Evolutionary conservation across 2,329 filamentous ascomycete genomes (phyloP).

Genomic region (Hymenoscyphus infarciens): DNA sequence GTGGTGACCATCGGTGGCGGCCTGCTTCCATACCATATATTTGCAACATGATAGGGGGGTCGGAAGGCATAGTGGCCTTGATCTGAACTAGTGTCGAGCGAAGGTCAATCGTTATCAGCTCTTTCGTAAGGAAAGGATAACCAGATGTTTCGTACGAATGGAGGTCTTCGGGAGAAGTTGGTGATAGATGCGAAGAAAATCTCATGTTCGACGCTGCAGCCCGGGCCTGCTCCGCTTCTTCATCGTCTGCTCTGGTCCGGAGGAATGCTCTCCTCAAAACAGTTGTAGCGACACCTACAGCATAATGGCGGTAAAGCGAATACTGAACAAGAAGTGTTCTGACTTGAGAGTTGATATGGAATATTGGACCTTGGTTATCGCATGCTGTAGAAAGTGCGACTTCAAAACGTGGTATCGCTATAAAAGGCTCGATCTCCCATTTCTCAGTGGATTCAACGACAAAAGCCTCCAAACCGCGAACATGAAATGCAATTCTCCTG

Average conservation of each 20-base stretch:
- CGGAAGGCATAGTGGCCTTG: slow-evolving; percentile 82
- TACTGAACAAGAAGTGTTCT: slow-evolving; percentile 81
- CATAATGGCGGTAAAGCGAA: slow-evolving; percentile 90
- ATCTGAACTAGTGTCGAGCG: slow-evolving; percentile 79
- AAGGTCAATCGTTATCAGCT: slow-evolving; percentile 78
- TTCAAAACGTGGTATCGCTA: slow-evolving; percentile 83
- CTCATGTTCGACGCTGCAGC: slow-evolving; percentile 16
- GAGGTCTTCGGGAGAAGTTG: slow-evolving; percentile 28
- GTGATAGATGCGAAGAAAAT: slow-evolving; percentile 27
- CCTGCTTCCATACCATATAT: slow-evolving; percentile 79
- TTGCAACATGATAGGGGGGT: slow-evolving; percentile 90
- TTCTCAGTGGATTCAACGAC: slow-evolving; percentile 84
- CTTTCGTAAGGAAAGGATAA: slow-evolving; percentile 38
- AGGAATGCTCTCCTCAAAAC: slow-evolving; percentile 71
- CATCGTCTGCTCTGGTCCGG: slow-evolving; percentile 46
- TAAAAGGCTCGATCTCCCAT: slow-evolving; percentile 80
- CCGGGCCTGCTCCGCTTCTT: slow-evolving; percentile 40
- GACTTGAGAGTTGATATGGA: slow-evolving; percentile 80
- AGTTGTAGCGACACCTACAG: slow-evolving; percentile 74
- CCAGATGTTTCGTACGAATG: slow-evolving; percentile 27
- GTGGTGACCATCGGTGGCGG: slow-evolving; percentile 80
- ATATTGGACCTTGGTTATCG: slow-evolving; percentile 81
- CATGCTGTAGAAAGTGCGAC: slow-evolving; percentile 79
- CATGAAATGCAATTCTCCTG: slow-evolving; percentile 74
- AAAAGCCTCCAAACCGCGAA: slow-evolving; percentile 81